These are phyloP conservation scores for Colletotrichum sp. DNA, from an alignment of 2,329 filamentous ascomycete species.

Conservation along the genomic window DNA sequence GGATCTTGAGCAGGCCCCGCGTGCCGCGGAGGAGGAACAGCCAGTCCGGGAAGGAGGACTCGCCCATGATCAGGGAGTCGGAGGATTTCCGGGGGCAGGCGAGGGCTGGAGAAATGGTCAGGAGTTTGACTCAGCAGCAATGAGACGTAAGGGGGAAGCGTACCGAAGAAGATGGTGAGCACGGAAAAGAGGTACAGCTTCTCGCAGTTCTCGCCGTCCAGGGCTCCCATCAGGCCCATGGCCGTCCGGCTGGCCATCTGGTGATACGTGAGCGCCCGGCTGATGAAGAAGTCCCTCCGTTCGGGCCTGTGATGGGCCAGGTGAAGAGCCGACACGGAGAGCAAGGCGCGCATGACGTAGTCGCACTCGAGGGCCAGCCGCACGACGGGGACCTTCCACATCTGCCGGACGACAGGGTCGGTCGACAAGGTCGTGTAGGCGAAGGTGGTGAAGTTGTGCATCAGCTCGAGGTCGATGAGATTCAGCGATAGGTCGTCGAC, in stretches of 20 bases:
- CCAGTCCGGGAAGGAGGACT: constrained; percentile 34
- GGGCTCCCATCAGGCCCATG: constrained; percentile 21
- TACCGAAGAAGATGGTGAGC: constrained; percentile 37
- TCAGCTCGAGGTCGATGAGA: constrained; percentile 53
- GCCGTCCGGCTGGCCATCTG: constrained; percentile 22
- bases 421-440: constrained; percentile 52
- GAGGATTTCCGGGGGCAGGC: constrained; percentile 32
- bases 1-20: constrained; percentile 27
- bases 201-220: constrained; percentile 25
- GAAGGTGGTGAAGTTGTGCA: constrained; percentile 57
- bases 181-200: constrained; percentile 33
- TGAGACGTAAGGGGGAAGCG: neutral
- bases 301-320: constrained; percentile 45
- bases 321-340: constrained; percentile 56
- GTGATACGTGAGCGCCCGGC: constrained; percentile 20
- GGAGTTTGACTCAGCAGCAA: neutral
- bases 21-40: constrained; percentile 33
- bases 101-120: constrained; percentile 18
- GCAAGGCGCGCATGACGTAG: constrained; percentile 55
- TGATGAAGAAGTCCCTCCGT: constrained; percentile 40
- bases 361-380: constrained; percentile 49
- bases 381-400: constrained; percentile 53
- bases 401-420: constrained; percentile 43
- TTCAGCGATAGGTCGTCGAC: constrained; percentile 33
- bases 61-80: constrained; percentile 33